Evolutionary conservation across 2,329 filamentous ascomycete genomes (phyloP).

Genomic region (Balansia obtecta): DNA sequence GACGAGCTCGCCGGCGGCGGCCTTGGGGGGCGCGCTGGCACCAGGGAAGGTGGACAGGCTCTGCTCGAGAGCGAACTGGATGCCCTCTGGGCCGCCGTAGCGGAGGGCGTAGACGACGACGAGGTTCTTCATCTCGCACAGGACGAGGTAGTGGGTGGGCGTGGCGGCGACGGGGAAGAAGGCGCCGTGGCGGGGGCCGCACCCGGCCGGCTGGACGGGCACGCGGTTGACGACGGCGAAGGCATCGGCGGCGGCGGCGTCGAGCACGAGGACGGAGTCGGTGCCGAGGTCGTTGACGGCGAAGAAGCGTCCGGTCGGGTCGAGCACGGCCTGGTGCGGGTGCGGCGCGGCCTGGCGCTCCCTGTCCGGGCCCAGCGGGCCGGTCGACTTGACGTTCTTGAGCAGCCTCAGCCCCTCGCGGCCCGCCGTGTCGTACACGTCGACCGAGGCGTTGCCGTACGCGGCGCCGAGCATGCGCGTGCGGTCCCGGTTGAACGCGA

Average conservation of each 20-base stretch:
- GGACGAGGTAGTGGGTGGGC: slow-evolving; percentile 33
- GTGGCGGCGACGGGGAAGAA: slow-evolving; percentile 26
- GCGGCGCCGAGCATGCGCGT: slow-evolving; percentile 32
- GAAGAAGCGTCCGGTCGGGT: slow-evolving; percentile 37
- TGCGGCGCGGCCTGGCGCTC: slow-evolving; percentile 23
- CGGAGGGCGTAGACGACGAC: slow-evolving; percentile 29
- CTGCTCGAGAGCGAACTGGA: slow-evolving; percentile 25
- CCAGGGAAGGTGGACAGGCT: slow-evolving; percentile 29
- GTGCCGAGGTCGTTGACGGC: slow-evolving; percentile 36
- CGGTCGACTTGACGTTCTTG: slow-evolving; percentile 24
- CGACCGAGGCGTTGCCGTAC: slow-evolving; percentile 28
- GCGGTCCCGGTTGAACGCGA: slow-evolving; percentile 32
- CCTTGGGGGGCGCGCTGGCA: no score
- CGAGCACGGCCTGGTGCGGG: slow-evolving; percentile 35
- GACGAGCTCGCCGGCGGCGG: slow-evolving; percentile 33
- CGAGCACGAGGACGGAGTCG: slow-evolving; percentile 33
- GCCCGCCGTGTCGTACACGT: slow-evolving; percentile 31
- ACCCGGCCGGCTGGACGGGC: slow-evolving; percentile 22
- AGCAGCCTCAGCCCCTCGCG: slow-evolving; percentile 24
- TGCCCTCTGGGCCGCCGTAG: slow-evolving; percentile 21
- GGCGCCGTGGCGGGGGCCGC: slow-evolving; percentile 38
- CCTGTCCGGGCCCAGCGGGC: slow-evolving; percentile 20
- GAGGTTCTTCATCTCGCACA: slow-evolving; percentile 33
- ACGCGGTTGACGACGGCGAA: slow-evolving; percentile 25
- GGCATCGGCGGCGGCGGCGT: slow-evolving; percentile 26